Evolutionary conservation across 768 basidiomycete genomes (phyloP).

Genomic region (Cystobasidium tubakii): DNA sequence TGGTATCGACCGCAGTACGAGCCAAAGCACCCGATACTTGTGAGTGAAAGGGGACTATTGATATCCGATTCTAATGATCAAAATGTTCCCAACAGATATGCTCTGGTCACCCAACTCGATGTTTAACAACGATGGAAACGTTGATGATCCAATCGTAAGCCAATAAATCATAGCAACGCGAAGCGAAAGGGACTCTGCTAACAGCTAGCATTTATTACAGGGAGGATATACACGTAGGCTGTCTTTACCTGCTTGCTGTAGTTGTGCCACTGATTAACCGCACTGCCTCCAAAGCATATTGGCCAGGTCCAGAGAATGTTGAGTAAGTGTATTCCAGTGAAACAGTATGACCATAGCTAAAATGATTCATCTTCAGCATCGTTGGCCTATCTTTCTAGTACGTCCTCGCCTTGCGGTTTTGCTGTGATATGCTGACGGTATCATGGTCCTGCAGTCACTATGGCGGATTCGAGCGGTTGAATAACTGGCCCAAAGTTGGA

Average conservation of each 20-base stretch:
- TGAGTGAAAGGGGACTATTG: neutral
- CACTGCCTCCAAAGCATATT: constrained; percentile 29
- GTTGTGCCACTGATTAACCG: constrained; percentile 6
- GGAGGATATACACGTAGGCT: constrained; percentile 23
- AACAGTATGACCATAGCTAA: neutral
- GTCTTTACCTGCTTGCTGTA: neutral
- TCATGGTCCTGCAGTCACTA: constrained; percentile 22
- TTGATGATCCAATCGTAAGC: constrained; percentile 15
- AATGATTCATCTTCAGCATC: constrained; percentile 1
- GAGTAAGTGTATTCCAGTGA: constrained; percentile 13
- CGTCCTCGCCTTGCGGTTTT: neutral
- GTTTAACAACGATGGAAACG: neutral
- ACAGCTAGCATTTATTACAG: neutral
- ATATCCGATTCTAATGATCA: neutral
- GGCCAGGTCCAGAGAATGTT: constrained; percentile 32
- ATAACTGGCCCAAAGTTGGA: constrained; percentile 17
- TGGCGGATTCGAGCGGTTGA: constrained; percentile 28
- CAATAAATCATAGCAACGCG: neutral
- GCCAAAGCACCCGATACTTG: constrained; percentile 36
- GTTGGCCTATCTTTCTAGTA: constrained; percentile 36
- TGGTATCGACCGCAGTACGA: constrained; percentile 33
- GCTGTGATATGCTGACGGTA: neutral
- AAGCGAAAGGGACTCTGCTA: neutral
- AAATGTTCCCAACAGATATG: constrained; percentile 20
- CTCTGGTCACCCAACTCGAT: constrained; percentile 34